Evolutionary conservation across 768 basidiomycete species (phyloP).

Genomic region (Porphyrellus cyaneotinctus): DNA sequence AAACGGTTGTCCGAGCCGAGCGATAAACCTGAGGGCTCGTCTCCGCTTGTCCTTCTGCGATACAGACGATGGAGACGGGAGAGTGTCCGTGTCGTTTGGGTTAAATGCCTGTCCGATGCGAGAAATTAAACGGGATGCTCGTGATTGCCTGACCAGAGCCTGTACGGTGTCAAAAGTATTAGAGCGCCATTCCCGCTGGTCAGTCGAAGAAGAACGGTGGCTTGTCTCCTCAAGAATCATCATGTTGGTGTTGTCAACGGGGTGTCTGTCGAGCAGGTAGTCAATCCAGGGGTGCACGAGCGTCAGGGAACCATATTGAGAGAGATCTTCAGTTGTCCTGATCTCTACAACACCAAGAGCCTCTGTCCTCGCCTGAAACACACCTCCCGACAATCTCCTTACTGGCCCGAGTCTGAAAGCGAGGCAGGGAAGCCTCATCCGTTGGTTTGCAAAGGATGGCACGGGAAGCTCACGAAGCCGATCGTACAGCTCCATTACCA

Average conservation of each 20-base stretch:
- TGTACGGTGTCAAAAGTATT: neutral
- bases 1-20: neutral
- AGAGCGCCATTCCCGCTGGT: too few relatives aligned
- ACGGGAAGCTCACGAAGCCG: neutral
- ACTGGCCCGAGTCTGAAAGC: neutral
- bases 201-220: neutral
- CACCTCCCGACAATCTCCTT: neutral
- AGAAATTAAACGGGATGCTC: neutral
- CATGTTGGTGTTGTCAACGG: neutral
- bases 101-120: neutral
- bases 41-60: neutral
- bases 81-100: neutral
- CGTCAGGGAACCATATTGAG: neutral
- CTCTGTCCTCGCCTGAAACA: neutral
- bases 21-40: neutral
- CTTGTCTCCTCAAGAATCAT: neutral
- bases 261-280: slow-evolving; percentile 4
- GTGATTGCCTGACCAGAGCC: neutral
- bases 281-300: slow-evolving; percentile 6
- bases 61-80: neutral
- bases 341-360: slow-evolving; percentile 5
- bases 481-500: neutral
- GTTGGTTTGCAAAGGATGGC: neutral
- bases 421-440: slow-evolving; percentile 1
- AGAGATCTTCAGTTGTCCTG: slow-evolving; percentile 3